Conservation (phyloP, 169 alveolate genomes). For the Plasmodium coatneyi region DNA sequence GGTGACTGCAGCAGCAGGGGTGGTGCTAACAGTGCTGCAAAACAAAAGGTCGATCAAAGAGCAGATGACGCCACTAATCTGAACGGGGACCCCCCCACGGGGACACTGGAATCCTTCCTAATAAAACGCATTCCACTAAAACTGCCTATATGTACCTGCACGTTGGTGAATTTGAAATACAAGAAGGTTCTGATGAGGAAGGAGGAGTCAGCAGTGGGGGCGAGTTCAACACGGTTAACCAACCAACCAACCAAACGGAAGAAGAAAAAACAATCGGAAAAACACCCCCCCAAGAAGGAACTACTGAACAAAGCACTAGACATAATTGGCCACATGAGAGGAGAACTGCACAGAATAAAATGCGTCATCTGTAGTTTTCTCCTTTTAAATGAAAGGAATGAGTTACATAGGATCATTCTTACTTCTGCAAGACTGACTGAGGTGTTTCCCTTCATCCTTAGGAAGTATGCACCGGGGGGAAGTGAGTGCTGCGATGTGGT, state of each 20-base stretch:
- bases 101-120: neutral
- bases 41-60: too few relatives aligned
- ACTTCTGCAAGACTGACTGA: neutral
- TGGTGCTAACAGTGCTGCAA: too few relatives aligned
- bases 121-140: slow-evolving; percentile 6
- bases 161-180: neutral
- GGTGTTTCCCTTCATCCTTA: neutral
- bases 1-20: neutral
- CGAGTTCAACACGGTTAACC: neutral
- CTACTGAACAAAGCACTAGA: neutral
- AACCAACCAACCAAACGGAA: neutral
- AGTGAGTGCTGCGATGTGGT: neutral
- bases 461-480: neutral
- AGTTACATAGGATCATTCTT: neutral
- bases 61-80: neutral
- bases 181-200: slow-evolving; percentile 14
- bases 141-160: slow-evolving; percentile 21
- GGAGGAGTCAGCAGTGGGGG: neutral
- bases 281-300: neutral
- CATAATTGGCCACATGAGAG: neutral
- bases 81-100: neutral
- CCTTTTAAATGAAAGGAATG: neutral
- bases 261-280: neutral
- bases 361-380: neutral
- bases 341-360: slow-evolving; percentile 1